phyloP scores from a whole-genome alignment of 305 asterid genomes.

The Solanum hybrid region DNA sequence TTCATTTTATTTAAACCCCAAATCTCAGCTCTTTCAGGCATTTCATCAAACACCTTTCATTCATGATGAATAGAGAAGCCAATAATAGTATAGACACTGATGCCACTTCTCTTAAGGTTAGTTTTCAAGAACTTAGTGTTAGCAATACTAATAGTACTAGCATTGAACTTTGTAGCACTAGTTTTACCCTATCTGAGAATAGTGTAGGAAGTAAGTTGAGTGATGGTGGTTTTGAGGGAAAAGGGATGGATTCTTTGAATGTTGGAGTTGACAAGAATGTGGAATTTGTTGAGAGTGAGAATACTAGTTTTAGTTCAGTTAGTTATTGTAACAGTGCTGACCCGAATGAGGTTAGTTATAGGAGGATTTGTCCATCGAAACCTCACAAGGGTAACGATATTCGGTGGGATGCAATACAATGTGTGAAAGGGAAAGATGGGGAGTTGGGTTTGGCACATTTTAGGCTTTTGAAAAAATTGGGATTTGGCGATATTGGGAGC shows the following conservation, averaged over 20 bases:
- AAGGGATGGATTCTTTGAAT: conserved; percentile 22
- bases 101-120: conserved; percentile 24
- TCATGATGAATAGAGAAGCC: conserved; percentile 39
- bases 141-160: conserved; percentile 31
- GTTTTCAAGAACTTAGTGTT: conserved; percentile 33
- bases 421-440: conserved; percentile 48
- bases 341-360: conserved; percentile 50
- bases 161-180: conserved; percentile 41
- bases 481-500: conserved; percentile 96
- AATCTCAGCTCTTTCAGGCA: conserved; percentile 14
- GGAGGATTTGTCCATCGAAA: conserved; percentile 52
- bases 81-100: conserved; percentile 17
- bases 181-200: conserved; percentile 40
- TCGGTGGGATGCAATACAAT: conserved; percentile 81
- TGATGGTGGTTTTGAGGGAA: conserved; percentile 34
- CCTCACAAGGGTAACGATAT: conserved; percentile 82
- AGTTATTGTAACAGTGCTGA: conserved; percentile 34
- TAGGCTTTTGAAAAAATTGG: conserved; percentile 82
- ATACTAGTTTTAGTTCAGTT: conserved; percentile 51
- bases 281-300: conserved; percentile 38
- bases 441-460: conserved; percentile 80
- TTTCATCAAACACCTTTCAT: conserved; percentile 32
- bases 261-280: conserved; percentile 17
- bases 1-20: conserved; percentile 21
- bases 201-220: conserved; percentile 36